Base-by-base conservation (phyloP, 2,329 filamentous ascomycete species). In the Trichophyton verrucosum region DNA sequence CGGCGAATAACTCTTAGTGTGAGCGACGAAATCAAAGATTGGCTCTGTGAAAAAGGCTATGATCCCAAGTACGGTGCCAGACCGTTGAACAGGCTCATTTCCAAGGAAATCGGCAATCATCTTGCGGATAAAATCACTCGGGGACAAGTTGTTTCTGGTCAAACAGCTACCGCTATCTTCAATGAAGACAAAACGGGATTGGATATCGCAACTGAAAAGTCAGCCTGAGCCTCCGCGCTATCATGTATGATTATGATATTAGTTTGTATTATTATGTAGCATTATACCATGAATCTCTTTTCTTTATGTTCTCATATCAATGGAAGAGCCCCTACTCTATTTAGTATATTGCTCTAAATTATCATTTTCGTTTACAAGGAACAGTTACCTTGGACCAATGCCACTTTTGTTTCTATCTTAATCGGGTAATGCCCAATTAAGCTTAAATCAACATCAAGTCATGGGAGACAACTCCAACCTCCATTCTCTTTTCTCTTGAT, bases 81-180 rank as follows among this genome's bases (percentile, higher is more conserved):
- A 5, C 94, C 94, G 30, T 79, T 97, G 36, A 96, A 97, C 73
- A 81, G 94, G 42, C 81, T 97, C 59, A 96, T 97, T 66, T 84
- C 88, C 22, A 95, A 87, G 69, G 85, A 96, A 74, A 90, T 99
- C 66, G 86, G 89, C 62, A 96, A 96, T 72, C 81, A 84, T 2
- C 80, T 97, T 44, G 94, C 94, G 0, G 91, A 96, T 70, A 88
- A 87, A 77, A 95, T 99, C 68, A 97, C 97, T 67, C 81, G 88
- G 60, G 94, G 94, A 20, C 78, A 90, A 73, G 75, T 97, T 62
- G 87, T 85, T 73, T 82, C 79, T 61, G 91, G 90, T 0, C 86
- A 95, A 68, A 81, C 76, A 2, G 92, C 88, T 3, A 80, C 80
- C 62, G 87, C 96, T 11, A 77, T 76, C 57, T 79, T 96, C 61